Evolutionary conservation across 345 rosid genomes (phyloP).

Genomic region (Tarenaya hassleriana): DNA sequence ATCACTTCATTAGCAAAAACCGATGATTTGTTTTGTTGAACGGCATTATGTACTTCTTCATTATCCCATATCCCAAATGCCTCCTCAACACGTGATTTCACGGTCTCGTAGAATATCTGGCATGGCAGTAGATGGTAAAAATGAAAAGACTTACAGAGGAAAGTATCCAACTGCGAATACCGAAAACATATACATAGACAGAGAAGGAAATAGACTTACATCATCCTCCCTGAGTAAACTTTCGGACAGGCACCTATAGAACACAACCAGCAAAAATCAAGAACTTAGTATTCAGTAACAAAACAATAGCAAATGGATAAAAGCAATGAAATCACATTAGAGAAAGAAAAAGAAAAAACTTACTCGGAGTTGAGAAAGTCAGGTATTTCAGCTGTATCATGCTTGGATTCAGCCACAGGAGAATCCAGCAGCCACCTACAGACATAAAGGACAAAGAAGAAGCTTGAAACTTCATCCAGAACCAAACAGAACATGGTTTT

Average conservation of each 20-base stretch:
- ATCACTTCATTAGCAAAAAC: slow-evolving; percentile 26
- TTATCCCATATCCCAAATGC: slow-evolving; percentile 41
- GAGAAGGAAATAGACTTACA: slow-evolving; percentile 40
- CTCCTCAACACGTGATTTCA: slow-evolving; percentile 49
- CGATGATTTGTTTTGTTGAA: slow-evolving; percentile 21
- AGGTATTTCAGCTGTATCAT: slow-evolving; percentile 28
- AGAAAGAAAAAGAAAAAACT: too few species aligned
- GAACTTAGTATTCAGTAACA: slow-evolving; percentile 4
- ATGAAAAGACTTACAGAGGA: neutral
- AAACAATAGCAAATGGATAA: neutral
- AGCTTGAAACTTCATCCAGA: neutral
- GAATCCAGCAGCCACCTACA: slow-evolving; percentile 78
- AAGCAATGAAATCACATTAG: slow-evolving; percentile 6
- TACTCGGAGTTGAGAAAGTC: slow-evolving; percentile 42
- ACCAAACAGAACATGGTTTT: neutral
- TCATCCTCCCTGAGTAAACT: slow-evolving; percentile 77
- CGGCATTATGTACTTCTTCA: slow-evolving; percentile 21
- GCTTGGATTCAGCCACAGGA: slow-evolving; percentile 31
- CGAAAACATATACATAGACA: neutral
- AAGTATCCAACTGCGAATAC: neutral
- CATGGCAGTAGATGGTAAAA: neutral
- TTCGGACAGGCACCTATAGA: slow-evolving; percentile 54
- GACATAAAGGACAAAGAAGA: slow-evolving; percentile 5
- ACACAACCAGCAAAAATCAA: slow-evolving; percentile 13
- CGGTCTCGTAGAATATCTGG: slow-evolving; percentile 59